Evolutionary conservation across 1,284 basidiomycete genomes (phyloP).

Genomic region (Pulveroboletus sp.): DNA sequence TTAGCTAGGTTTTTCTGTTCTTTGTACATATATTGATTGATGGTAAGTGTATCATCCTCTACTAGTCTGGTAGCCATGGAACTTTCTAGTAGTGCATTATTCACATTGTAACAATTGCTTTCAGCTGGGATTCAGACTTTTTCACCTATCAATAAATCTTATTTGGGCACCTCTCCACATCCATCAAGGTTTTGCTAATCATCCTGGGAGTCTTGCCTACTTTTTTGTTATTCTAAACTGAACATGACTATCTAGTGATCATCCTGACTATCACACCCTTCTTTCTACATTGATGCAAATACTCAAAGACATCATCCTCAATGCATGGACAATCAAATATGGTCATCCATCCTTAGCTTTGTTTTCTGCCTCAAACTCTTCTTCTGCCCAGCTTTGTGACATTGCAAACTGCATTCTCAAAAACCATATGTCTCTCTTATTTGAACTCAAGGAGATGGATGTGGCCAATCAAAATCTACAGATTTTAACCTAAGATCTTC

Average conservation of each 20-base stretch:
- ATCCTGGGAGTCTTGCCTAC: neutral
- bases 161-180: neutral
- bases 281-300: neutral
- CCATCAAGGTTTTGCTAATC: neutral
- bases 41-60: no score
- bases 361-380: neutral
- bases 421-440: no score
- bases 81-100: no score
- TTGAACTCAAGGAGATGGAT: no score
- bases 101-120: neutral
- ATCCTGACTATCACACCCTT: neutral
- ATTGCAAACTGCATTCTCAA: no score
- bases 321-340: neutral
- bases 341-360: neutral
- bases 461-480: no score
- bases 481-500: no score
- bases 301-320: neutral
- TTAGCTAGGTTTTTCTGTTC: no score
- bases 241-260: neutral
- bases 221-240: neutral
- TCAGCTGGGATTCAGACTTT: neutral
- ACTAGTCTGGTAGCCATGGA: no score
- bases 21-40: no score
- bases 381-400: no score
- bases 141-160: constrained; percentile 1